Base-by-base conservation (phyloP, 2,329 filamentous ascomycete genomes). In the Alternaria brassicae region DNA sequence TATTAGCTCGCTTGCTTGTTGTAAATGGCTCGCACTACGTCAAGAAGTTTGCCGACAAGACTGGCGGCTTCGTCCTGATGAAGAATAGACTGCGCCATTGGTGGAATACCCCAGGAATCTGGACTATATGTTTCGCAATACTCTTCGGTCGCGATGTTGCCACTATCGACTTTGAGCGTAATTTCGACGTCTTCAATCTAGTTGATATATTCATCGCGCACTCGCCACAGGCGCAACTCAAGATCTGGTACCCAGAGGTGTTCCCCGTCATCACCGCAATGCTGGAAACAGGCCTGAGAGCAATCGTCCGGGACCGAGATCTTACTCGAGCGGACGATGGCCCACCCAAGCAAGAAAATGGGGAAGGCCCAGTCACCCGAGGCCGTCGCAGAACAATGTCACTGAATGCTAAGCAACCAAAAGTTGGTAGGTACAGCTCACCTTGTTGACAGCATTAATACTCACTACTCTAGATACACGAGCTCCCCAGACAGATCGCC, bases 111-210 rank as follows among this genome's bases (percentile, higher is more conserved):
- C 87, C 93, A 2, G 87, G 88, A 0, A 79, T 98, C 25, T 98
- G 95, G 95, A 88, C 90, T 0, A 89, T 95, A 41, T 93, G 91
- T 72, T 91, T 99, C 77, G 89, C 91, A 53, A 90, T 98, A 21
- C 79, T 99, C 2, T 97, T 99, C 72, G 93, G 91, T 1, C 85
- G 88, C 40, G 93, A 97, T 71, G 86, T 96, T 44, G 88, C 88
- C 2, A 86, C 86, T 48, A 85, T 93, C 67, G 86, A 93, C 70
- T 86, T 93, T 67, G 87, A 91, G 51, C 84, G 86, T 65, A 84
- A 88, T 25, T 90, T 97, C 68, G 90, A 94, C 66, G 84, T 91
- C 17, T 89, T 87, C 65, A 89, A 85, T 59, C 83, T 99, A 1
- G 78, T 93, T 4, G 88, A 93, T 44, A 83, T 89, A 1, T 96